Evolutionary conservation across 106 monocot genomes (phyloP).

Genomic region (Narthecium ossifragum): DNA sequence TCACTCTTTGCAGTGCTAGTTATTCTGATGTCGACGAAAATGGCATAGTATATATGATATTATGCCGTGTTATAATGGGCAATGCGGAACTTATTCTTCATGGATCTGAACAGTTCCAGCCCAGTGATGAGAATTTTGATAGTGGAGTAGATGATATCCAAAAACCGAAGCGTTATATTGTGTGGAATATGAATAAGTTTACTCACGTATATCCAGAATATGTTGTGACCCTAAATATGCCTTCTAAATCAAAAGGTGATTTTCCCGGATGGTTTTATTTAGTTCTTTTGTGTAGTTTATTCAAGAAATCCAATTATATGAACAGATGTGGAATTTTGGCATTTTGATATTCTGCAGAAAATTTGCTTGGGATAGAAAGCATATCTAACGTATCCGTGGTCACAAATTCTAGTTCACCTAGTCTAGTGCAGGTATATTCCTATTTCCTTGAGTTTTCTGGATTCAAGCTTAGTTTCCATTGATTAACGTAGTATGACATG

Average conservation of each 20-base stretch:
- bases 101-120: slow-evolving; percentile 51
- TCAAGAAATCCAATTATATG: no score
- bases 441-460: no score
- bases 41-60: slow-evolving; percentile 51
- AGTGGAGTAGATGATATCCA: slow-evolving; percentile 64
- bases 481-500: neutral
- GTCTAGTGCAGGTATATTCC: slow-evolving; percentile 25
- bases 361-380: slow-evolving; percentile 40
- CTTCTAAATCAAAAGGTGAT: slow-evolving; percentile 56
- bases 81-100: slow-evolving; percentile 44
- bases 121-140: slow-evolving; percentile 51
- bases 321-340: neutral
- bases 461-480: no score
- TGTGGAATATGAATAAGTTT: slow-evolving; percentile 54
- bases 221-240: slow-evolving; percentile 48
- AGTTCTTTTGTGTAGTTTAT: neutral
- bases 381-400: slow-evolving; percentile 31
- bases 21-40: slow-evolving; percentile 69
- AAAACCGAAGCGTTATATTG: slow-evolving; percentile 59
- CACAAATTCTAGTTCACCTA: slow-evolving; percentile 31
- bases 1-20: slow-evolving; percentile 47
- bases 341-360: slow-evolving; percentile 42
- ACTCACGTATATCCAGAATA: slow-evolving; percentile 65
- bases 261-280: neutral
- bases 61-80: slow-evolving; percentile 79